phyloP scores from a whole-genome alignment of 805 yeast species.

The Yamadazyma olivae region DNA sequence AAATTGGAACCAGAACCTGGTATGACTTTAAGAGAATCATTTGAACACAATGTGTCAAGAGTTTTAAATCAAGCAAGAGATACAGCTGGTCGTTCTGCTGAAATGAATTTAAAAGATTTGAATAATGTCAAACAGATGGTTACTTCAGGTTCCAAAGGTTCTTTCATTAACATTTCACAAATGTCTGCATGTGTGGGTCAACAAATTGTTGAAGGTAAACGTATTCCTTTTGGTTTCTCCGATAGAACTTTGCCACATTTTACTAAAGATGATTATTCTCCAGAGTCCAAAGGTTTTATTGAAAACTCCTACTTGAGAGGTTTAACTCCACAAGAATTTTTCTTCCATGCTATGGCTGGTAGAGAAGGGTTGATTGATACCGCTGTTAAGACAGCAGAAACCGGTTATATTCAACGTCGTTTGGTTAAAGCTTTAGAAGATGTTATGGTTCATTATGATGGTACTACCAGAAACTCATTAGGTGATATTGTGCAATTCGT shows the following conservation, averaged over 20 bases:
- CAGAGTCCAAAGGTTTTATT: constrained; percentile 97
- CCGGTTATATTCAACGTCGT: constrained; percentile 98
- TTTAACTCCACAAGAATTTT: constrained; percentile 96
- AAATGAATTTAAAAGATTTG: constrained; percentile 87
- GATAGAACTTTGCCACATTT: constrained; percentile 97
- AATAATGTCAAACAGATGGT: constrained; percentile 99
- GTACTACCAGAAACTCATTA: constrained; percentile 94
- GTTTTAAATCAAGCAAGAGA: constrained; percentile 98
- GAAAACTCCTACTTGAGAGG: constrained; percentile 97
- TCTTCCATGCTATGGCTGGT: constrained; percentile 99
- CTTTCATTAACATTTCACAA: constrained; percentile 96
- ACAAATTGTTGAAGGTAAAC: constrained; percentile 99
- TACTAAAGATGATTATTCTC: constrained; percentile 97
- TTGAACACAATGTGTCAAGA: constrained; percentile 95
- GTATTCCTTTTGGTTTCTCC: constrained; percentile 95
- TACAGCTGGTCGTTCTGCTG: constrained; percentile 98
- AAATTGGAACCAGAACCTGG: constrained; percentile 94
- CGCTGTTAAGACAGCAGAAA: constrained; percentile 98
- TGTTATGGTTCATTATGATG: constrained; percentile 97
- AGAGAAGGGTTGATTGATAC: constrained; percentile 99
- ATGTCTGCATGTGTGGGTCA: constrained; percentile 99
- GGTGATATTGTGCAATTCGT: constrained; percentile 96
- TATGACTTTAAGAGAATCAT: constrained; percentile 98
- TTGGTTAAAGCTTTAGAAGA: constrained; percentile 95
- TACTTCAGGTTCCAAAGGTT: constrained; percentile 98